Evolutionary conservation across 768 basidiomycete genomes (phyloP).

Genomic region (Tylopilus balloui): DNA sequence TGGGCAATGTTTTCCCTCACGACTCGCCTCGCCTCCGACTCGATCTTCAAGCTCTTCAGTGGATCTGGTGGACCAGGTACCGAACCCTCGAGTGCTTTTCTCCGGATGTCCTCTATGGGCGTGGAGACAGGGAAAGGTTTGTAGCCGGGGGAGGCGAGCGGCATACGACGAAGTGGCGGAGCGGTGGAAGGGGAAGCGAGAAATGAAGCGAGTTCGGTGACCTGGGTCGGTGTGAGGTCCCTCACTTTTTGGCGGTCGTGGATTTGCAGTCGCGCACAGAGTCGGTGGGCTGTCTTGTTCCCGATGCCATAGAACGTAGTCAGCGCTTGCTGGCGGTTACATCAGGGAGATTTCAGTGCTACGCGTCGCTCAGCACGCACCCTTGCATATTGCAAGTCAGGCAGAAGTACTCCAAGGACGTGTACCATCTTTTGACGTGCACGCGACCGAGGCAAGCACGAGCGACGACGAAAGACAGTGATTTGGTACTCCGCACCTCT

Average conservation of each 20-base stretch:
- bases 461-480: background rate
- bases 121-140: constrained; percentile 43
- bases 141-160: constrained; percentile 56
- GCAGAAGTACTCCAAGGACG: constrained; percentile 79
- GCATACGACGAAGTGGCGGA: constrained; percentile 58
- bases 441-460: background rate
- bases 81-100: constrained; percentile 29
- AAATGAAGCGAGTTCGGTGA: constrained; percentile 90
- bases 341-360: background rate
- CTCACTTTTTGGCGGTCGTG: constrained; percentile 80
- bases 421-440: constrained; percentile 58
- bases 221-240: constrained; percentile 79
- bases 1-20: constrained; percentile 90
- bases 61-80: constrained; percentile 49
- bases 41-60: constrained; percentile 74
- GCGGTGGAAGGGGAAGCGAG: constrained; percentile 85
- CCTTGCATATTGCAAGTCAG: constrained; percentile 70
- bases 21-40: constrained; percentile 78
- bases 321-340: constrained; percentile 68
- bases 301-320: constrained; percentile 89
- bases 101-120: constrained; percentile 28
- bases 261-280: constrained; percentile 90
- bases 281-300: constrained; percentile 62
- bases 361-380: constrained; percentile 41
- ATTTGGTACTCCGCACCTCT: constrained; percentile 27